Evolutionary conservation across 768 basidiomycete species (phyloP).

Genomic region (Calvatia gigantea): DNA sequence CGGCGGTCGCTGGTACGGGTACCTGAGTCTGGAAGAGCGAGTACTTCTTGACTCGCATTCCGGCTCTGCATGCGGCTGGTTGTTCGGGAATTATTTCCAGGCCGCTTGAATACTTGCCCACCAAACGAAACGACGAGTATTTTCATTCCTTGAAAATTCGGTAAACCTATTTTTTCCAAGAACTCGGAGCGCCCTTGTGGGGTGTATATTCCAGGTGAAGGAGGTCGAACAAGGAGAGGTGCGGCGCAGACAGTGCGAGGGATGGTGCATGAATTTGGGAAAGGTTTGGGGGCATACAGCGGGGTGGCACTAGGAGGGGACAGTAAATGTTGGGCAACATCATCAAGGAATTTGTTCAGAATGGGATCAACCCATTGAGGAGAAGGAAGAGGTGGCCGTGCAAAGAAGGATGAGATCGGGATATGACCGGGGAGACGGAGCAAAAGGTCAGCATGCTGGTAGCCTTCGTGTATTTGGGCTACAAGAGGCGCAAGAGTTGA

Average conservation of each 20-base stretch:
- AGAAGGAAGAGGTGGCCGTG: conserved; percentile 53
- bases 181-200: conserved; percentile 47
- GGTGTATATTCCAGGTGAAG: conserved; percentile 45
- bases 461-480: conserved; percentile 59
- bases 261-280: conserved; percentile 18
- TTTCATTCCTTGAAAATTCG: conserved; percentile 47
- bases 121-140: conserved; percentile 80
- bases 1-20: background rate
- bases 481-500: conserved; percentile 56
- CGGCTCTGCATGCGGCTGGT: conserved; percentile 33
- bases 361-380: conserved; percentile 56
- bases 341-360: conserved; percentile 40
- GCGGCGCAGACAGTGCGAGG: conserved; percentile 43
- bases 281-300: conserved; percentile 44
- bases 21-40: conserved; percentile 1
- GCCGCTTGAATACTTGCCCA: conserved; percentile 67
- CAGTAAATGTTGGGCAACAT: conserved; percentile 45
- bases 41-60: conserved; percentile 21
- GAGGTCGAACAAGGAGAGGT: conserved; percentile 70
- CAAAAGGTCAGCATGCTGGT: conserved; percentile 67
- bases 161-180: conserved; percentile 59
- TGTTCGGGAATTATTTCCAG: conserved; percentile 33
- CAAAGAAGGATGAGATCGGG: conserved; percentile 70
- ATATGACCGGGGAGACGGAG: conserved; percentile 70
- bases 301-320: conserved; percentile 41